Percentiles rank a stretch among this genome's conserved stretches.
These are phyloP conservation scores for Colletotrichum siamense DNA, from an alignment of 2,329 filamentous ascomycete genomes.

Conservation along the genomic window DNA sequence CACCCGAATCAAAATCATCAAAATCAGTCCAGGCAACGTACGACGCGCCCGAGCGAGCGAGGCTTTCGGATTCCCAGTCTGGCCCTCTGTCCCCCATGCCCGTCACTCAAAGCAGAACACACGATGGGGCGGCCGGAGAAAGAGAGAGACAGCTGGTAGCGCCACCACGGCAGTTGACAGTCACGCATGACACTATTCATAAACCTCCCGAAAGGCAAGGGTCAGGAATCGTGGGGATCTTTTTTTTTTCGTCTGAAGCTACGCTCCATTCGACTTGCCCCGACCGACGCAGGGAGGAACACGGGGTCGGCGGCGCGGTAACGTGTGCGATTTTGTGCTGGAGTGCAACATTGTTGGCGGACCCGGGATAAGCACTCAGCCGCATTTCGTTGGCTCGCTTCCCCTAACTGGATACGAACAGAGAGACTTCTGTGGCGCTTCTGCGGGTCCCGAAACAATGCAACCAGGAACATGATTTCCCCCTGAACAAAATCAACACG, in stretches of 20 bases:
- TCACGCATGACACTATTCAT: background rate
- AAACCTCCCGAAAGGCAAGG: background rate
- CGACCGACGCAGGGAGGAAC: background rate
- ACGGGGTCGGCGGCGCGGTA: background rate
- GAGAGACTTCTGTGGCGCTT: background rate
- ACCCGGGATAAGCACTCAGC: background rate
- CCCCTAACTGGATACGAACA: background rate
- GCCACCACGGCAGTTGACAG: background rate
- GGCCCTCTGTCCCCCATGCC: background rate
- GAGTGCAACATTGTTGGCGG: background rate
- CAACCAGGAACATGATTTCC: background rate
- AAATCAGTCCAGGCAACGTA: slow-evolving; percentile 7
- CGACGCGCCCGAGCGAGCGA: background rate
- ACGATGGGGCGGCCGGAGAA: background rate
- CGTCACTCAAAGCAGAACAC: background rate
- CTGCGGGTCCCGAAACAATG: background rate
- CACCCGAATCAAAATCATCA: slow-evolving; percentile 5
- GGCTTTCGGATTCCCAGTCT: background rate
- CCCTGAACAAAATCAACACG: background rate
- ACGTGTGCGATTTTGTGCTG: background rate
- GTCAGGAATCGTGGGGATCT: background rate
- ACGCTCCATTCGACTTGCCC: background rate
- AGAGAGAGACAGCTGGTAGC: background rate
- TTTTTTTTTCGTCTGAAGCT: background rate
- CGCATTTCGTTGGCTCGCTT: background rate